A percentile compares a stretch with the other conserved stretches of the same genome.
Conservation (phyloP, 352 stramenopile genomes). For the Pilasporangium apinafurcum region DNA sequence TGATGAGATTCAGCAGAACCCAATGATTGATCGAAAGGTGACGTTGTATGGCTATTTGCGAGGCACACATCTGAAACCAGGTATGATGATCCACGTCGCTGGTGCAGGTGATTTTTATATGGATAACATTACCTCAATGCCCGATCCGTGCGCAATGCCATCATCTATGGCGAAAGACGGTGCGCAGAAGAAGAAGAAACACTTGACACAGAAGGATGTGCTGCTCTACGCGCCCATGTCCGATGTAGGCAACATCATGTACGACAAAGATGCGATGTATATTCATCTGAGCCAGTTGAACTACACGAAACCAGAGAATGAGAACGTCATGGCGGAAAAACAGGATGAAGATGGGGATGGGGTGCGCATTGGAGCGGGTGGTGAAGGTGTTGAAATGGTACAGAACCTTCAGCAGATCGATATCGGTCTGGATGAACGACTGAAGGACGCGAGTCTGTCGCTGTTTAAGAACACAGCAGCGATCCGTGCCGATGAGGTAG, state of each 20-base stretch:
- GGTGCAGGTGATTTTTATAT: conserved; percentile 98
- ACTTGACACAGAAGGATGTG: conserved; percentile 92
- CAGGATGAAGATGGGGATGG: conserved; percentile 30
- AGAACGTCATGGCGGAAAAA: conserved; percentile 44
- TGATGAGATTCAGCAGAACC: conserved; percentile 91
- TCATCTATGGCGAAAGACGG: conserved; percentile 37
- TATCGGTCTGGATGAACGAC: conserved; percentile 92
- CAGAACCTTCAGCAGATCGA: conserved; percentile 91
- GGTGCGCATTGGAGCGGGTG: conserved; percentile 28
- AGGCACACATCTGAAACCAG: conserved; percentile 96
- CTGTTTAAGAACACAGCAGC: conserved; percentile 94
- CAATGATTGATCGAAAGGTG: conserved; percentile 89
- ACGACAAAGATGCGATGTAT: conserved; percentile 99
- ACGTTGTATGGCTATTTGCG: conserved; percentile 98
- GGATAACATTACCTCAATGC: conserved; percentile 89
- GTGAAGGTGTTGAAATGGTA: conserved; percentile 91
- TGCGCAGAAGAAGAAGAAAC: conserved; percentile 75
- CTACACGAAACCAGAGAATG: conserved; percentile 92
- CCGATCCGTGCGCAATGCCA: conserved; percentile 96
- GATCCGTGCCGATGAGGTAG: conserved; percentile 75
- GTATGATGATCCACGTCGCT: conserved; percentile 97
- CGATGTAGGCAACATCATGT: conserved; percentile 97
- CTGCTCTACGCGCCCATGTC: conserved; percentile 84
- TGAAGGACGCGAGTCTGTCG: conserved; percentile 90
- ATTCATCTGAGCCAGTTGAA: conserved; percentile 95